phyloP scores from a whole-genome alignment of 768 basidiomycete species.

The Paxillus rubicundulus region DNA sequence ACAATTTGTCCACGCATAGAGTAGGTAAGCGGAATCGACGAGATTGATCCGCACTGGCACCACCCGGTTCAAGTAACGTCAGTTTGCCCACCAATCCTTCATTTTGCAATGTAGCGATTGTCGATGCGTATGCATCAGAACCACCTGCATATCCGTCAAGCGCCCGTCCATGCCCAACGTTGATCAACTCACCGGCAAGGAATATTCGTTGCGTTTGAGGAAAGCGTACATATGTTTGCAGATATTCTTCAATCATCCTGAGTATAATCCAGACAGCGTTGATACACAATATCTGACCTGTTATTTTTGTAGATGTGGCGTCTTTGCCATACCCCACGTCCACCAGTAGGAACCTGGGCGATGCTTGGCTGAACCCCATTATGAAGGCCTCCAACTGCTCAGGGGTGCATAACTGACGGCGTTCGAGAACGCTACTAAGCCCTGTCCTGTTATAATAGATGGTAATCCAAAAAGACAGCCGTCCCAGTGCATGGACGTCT shows the following conservation, averaged over 20 bases:
- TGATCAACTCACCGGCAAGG: conserved; percentile 53
- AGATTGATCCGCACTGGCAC: conserved; percentile 41
- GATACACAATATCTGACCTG: conserved; percentile 43
- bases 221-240: conserved; percentile 67
- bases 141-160: conserved; percentile 42
- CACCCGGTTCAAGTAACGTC: conserved; percentile 54
- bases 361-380: conserved; percentile 69
- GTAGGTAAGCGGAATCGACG: conserved; percentile 50
- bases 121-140: conserved; percentile 54
- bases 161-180: not conserved
- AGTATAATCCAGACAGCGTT: not conserved
- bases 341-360: conserved; percentile 65
- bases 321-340: conserved; percentile 69
- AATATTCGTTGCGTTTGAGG: conserved; percentile 75
- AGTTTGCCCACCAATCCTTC: conserved; percentile 68
- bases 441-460: conserved; percentile 66
- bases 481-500: conserved; percentile 56
- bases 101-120: conserved; percentile 53
- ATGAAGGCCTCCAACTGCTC: conserved; percentile 73
- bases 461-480: conserved; percentile 74
- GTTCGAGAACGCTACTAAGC: conserved; percentile 48
- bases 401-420: conserved; percentile 53
- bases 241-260: conserved; percentile 50
- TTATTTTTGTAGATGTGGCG: conserved; percentile 63
- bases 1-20: conserved; percentile 51